Conservation (phyloP, 2,329 filamentous ascomycete genomes). For the Chaetomium sp. region DNA sequence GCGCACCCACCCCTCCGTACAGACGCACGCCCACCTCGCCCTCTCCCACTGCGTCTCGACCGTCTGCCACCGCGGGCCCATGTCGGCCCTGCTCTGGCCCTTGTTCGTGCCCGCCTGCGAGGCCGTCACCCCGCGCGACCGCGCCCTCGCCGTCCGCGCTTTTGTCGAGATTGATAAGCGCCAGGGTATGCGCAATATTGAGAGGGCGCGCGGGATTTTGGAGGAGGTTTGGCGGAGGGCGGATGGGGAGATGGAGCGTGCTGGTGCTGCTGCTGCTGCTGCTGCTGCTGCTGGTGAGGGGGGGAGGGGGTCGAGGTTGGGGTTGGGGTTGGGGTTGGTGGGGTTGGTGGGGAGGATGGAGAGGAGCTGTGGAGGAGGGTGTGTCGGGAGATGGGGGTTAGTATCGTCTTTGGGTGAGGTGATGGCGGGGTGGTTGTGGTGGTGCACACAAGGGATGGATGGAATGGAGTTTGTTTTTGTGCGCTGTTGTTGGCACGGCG, state of each 20-base stretch:
- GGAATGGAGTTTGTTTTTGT: neutral
- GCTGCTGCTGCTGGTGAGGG: slow-evolving; percentile 4
- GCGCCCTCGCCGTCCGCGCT: slow-evolving; percentile 52
- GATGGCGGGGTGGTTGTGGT: neutral
- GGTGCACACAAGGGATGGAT: neutral
- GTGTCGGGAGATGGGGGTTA: slow-evolving; percentile 61
- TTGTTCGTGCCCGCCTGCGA: slow-evolving; percentile 66
- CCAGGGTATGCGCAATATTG: slow-evolving; percentile 68
- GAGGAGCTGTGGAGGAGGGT: slow-evolving; percentile 58
- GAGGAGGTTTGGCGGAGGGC: slow-evolving; percentile 62
- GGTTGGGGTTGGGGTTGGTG: slow-evolving; percentile 42
- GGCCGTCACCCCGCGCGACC: slow-evolving; percentile 52
- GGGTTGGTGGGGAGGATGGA: slow-evolving; percentile 13
- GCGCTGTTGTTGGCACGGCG: too few relatives aligned
- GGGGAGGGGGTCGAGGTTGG: slow-evolving; percentile 27
- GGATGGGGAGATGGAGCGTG: slow-evolving; percentile 43
- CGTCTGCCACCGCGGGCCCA: slow-evolving; percentile 58
- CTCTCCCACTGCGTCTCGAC: slow-evolving; percentile 58
- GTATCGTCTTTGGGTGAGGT: slow-evolving; percentile 59
- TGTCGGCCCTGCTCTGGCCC: slow-evolving; percentile 66
- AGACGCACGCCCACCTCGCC: slow-evolving; percentile 54
- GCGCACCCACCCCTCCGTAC: slow-evolving; percentile 53
- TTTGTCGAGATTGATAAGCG: slow-evolving; percentile 57
- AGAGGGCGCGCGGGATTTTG: slow-evolving; percentile 61
- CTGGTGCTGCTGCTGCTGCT: slow-evolving; percentile 42